phyloP scores from a whole-genome alignment of 129 eudicot genomes.

The Escallonia herrerae region DNA sequence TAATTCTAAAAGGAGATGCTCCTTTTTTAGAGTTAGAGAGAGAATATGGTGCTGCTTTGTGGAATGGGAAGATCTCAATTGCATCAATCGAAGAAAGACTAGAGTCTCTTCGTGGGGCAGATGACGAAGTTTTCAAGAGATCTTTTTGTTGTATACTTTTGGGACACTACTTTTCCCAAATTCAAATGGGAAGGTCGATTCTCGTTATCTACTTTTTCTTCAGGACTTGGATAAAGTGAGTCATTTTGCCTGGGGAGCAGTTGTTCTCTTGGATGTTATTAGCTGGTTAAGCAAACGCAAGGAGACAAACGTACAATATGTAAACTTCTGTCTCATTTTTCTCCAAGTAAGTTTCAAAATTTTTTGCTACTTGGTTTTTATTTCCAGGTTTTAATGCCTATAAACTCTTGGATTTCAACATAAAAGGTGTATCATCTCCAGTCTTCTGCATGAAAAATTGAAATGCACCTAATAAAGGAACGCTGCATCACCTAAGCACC shows the following conservation, averaged over 20 bases:
- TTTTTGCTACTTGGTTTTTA: not conserved
- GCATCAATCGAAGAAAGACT: constrained; percentile 36
- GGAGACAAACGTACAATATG: constrained; percentile 17
- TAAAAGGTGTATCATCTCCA: too few relatives aligned
- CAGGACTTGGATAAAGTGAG: constrained; percentile 28
- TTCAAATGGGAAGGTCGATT: constrained; percentile 48
- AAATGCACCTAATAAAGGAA: too few relatives aligned
- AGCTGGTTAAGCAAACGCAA: constrained; percentile 33
- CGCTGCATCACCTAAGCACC: too few relatives aligned
- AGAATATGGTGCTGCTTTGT: constrained; percentile 35
- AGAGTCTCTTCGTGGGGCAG: constrained; percentile 30
- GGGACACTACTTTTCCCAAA: constrained; percentile 52
- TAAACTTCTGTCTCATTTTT: constrained; percentile 60
- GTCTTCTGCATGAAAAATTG: too few relatives aligned
- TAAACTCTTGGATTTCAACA: too few relatives aligned
- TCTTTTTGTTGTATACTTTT: constrained; percentile 45
- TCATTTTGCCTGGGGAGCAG: constrained; percentile 56
- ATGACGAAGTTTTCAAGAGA: constrained; percentile 37
- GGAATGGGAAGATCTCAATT: constrained; percentile 26
- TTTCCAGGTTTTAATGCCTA: not conserved
- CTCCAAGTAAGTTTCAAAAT: constrained; percentile 46
- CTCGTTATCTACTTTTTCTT: constrained; percentile 44
- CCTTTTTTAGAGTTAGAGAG: constrained; percentile 30
- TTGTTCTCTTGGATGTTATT: constrained; percentile 40
- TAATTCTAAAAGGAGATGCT: constrained; percentile 22